Percentiles rank a stretch among this genome's conserved stretches.
These are phyloP conservation scores for Boletus subparvulus DNA, from an alignment of 768 basidiomycete species.

Conservation along the genomic window DNA sequence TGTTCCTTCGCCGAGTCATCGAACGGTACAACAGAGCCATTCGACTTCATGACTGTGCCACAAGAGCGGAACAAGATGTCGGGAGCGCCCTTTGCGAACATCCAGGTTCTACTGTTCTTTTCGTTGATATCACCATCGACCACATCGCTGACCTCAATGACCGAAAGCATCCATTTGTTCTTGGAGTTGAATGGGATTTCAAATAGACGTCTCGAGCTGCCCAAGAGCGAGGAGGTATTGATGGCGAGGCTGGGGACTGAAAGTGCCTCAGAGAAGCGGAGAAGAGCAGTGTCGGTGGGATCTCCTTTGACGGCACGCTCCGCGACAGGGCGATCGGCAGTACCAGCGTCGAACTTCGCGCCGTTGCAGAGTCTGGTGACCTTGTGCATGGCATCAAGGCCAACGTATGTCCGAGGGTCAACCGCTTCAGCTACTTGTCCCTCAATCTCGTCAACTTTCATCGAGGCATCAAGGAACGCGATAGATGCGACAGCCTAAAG, in stretches of 20 bases:
- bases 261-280: slow-evolving; percentile 45
- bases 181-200: slow-evolving; percentile 48
- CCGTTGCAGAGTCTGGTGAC: slow-evolving; percentile 59
- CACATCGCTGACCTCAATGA: slow-evolving; percentile 29
- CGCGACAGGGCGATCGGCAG: slow-evolving; percentile 25
- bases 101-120: slow-evolving; percentile 22
- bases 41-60: slow-evolving; percentile 30
- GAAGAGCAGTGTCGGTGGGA: slow-evolving; percentile 53
- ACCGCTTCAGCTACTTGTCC: slow-evolving; percentile 4
- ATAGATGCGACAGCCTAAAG: slow-evolving; percentile 40
- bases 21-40: slow-evolving; percentile 37
- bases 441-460: slow-evolving; percentile 22
- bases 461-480: slow-evolving; percentile 35
- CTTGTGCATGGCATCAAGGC: slow-evolving; percentile 34
- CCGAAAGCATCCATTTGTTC: slow-evolving; percentile 60
- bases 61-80: slow-evolving; percentile 50
- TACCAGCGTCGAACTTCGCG: slow-evolving; percentile 45
- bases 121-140: slow-evolving; percentile 7
- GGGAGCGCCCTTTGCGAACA: slow-evolving; percentile 60
- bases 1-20: slow-evolving; percentile 19
- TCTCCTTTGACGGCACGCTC: slow-evolving; percentile 44
- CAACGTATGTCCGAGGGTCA: slow-evolving; percentile 20
- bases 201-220: slow-evolving; percentile 28
- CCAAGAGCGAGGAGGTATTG: slow-evolving; percentile 21
- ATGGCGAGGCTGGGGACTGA: slow-evolving; percentile 25